Evolutionary conservation across 495 filamentous ascomycete genomes (phyloP).

Genomic region (Pseudevernia furfuracea): DNA sequence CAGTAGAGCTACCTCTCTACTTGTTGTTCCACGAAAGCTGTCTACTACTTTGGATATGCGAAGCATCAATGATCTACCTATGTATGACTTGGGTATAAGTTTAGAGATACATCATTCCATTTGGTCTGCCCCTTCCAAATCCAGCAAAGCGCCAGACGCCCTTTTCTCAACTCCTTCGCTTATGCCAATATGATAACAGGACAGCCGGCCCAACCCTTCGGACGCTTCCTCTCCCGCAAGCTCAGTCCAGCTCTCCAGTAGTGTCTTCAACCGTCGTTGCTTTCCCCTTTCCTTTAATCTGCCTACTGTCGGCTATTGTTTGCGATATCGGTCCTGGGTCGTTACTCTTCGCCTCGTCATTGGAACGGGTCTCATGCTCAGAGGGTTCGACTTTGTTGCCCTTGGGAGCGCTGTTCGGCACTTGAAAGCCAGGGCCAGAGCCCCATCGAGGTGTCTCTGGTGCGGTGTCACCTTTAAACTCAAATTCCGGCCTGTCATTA

Average conservation of each 20-base stretch:
- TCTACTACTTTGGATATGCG: background rate
- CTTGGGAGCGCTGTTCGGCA: background rate
- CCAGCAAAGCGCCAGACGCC: background rate
- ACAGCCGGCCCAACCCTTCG: background rate
- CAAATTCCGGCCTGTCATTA: background rate
- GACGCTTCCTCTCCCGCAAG: background rate
- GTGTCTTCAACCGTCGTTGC: constrained; percentile 44
- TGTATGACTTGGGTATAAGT: background rate
- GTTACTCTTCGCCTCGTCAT: background rate
- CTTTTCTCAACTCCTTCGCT: constrained; percentile 11
- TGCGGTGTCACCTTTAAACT: background rate
- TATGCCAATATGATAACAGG: background rate
- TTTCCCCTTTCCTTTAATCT: constrained; percentile 41
- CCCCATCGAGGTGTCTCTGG: background rate
- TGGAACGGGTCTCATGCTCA: background rate
- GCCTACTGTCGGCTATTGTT: constrained; percentile 6
- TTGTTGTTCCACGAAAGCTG: background rate
- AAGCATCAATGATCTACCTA: background rate
- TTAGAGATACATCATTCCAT: background rate
- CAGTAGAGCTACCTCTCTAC: background rate
- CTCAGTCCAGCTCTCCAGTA: constrained; percentile 32
- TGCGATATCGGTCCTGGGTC: constrained; percentile 8
- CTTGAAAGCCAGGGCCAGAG: background rate
- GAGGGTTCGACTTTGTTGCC: background rate
- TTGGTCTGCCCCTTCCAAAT: background rate